phyloP scores from a whole-genome alignment of 305 asterid genomes.

The Fraxinus ornus region DNA sequence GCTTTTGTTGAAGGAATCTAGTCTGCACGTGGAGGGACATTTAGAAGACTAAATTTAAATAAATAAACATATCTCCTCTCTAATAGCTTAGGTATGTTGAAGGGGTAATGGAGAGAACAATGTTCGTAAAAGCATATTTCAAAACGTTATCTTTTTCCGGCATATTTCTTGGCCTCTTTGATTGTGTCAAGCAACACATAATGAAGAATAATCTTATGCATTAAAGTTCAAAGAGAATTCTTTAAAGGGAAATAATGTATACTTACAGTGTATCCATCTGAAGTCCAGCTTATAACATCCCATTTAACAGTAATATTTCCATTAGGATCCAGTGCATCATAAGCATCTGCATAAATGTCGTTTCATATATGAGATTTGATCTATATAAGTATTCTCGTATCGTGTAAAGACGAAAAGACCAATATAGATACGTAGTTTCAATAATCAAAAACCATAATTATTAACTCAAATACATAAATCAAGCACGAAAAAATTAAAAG shows the following conservation, averaged over 20 bases:
- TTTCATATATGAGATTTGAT: not conserved
- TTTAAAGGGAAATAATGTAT: not conserved
- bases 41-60: not conserved
- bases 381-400: not conserved
- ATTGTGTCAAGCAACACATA: not conserved
- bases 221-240: not conserved
- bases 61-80: not conserved
- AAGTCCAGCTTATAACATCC: conserved; percentile 53
- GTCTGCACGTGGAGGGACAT: not conserved
- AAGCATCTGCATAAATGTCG: conserved; percentile 34
- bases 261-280: conserved; percentile 61
- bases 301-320: conserved; percentile 59
- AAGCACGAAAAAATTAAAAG: not conserved
- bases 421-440: not conserved
- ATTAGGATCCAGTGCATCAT: conserved; percentile 56
- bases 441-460: not conserved
- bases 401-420: not conserved
- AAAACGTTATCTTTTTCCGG: not conserved
- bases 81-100: not conserved
- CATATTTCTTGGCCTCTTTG: not conserved
- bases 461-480: not conserved
- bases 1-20: not conserved
- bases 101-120: not conserved
- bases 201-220: not conserved
- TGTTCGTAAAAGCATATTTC: not conserved